Conservation (phyloP, 345 rosid species). For the Xanthoceras sorbifolium region DNA sequence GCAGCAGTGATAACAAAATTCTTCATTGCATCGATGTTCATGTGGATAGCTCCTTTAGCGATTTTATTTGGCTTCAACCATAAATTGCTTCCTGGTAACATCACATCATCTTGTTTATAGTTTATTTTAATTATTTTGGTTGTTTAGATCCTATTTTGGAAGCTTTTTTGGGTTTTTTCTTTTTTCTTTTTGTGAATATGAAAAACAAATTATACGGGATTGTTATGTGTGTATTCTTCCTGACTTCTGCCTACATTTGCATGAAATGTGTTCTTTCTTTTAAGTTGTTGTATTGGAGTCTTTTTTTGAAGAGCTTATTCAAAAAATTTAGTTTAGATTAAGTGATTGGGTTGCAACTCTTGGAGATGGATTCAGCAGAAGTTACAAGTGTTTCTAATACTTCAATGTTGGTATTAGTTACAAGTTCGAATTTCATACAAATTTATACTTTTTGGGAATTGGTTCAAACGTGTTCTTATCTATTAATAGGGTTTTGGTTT, state of each 20-base stretch:
- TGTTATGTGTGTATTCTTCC: background rate
- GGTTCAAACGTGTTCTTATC: no score
- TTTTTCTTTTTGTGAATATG: background rate
- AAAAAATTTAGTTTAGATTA: background rate
- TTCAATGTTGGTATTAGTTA: no score
- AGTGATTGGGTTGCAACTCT: background rate
- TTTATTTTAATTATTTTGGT: background rate
- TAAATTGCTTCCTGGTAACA: conserved; percentile 74
- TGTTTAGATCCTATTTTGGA: background rate
- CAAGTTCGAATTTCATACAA: no score
- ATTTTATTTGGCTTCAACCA: conserved; percentile 71
- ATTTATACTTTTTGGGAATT: no score
- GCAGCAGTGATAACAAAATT: conserved; percentile 67
- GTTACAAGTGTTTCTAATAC: background rate
- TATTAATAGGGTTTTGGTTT: no score
- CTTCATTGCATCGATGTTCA: conserved; percentile 68
- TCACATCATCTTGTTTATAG: background rate
- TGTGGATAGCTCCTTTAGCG: conserved; percentile 87
- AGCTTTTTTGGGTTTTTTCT: background rate
- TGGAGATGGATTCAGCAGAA: background rate
- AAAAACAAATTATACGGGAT: background rate
- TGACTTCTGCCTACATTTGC: background rate
- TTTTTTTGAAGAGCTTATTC: background rate
- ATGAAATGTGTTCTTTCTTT: background rate
- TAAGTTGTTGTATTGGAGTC: background rate